A percentile compares a stretch with the other conserved stretches of the same genome.
These are phyloP conservation scores for Mycogone perniciosa DNA, from an alignment of 2,329 filamentous ascomycete species.

Conservation along the genomic window DNA sequence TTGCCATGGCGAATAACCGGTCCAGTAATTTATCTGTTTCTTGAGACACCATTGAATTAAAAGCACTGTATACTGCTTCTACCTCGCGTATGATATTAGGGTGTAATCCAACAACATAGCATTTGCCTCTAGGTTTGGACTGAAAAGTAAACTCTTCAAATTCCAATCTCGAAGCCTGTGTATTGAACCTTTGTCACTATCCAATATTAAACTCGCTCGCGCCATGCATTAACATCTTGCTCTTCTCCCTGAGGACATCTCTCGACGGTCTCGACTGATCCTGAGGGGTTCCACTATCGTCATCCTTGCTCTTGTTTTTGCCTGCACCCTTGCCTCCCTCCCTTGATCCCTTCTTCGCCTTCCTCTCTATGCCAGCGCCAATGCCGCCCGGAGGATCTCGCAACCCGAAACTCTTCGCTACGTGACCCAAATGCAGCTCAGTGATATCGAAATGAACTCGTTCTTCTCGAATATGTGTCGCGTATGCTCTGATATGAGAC, in stretches of 20 bases:
- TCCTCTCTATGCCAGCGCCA: conserved; percentile 47
- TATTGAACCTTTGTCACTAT: conserved; percentile 24
- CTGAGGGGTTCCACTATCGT: conserved; percentile 29
- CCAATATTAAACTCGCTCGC: conserved; percentile 65
- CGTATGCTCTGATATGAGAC: conserved; percentile 88
- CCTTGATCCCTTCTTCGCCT: conserved; percentile 33
- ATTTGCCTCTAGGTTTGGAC: too few relatives aligned
- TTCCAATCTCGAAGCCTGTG: too few relatives aligned
- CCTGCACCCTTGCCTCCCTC: conserved; percentile 11
- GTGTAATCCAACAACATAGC: too few relatives aligned
- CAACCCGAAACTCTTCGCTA: conserved; percentile 88
- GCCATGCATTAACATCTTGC: conserved; percentile 57
- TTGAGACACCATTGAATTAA: too few relatives aligned
- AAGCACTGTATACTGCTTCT: too few relatives aligned
- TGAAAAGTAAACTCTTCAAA: too few relatives aligned
- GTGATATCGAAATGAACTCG: conserved; percentile 86
- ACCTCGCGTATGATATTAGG: too few relatives aligned
- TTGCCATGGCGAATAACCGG: too few relatives aligned
- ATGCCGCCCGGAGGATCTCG: conserved; percentile 85
- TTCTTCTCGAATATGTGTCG: conserved; percentile 84
- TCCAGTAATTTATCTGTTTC: too few relatives aligned
- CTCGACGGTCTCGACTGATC: conserved; percentile 26
- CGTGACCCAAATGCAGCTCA: conserved; percentile 81
- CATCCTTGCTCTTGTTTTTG: conserved; percentile 25
- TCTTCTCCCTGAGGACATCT: conserved; percentile 52